A percentile compares a stretch with the other conserved stretches of the same genome.
Conservation (phyloP, 2,329 filamentous ascomycete species). For the Monosporascus sp. region DNA sequence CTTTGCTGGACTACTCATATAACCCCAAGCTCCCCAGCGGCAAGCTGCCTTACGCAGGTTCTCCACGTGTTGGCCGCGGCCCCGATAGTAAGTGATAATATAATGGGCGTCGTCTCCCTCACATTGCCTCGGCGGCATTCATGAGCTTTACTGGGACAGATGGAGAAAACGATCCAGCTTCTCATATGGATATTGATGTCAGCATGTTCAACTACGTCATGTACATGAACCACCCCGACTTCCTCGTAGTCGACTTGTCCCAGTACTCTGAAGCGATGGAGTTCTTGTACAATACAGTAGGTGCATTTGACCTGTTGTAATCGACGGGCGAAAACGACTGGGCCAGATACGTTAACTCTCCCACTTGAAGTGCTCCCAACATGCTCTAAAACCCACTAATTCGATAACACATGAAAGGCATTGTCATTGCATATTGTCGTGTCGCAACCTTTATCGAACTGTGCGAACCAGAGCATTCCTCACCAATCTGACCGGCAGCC, state of each 20-base stretch:
- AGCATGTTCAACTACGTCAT: constrained; percentile 52
- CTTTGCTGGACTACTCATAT: too few species aligned
- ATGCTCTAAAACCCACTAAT: too few species aligned
- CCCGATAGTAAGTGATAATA: too few species aligned
- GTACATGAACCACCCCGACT: constrained; percentile 42
- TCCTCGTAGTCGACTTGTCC: constrained; percentile 27
- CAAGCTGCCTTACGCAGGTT: constrained; percentile 44
- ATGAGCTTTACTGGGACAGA: constrained; percentile 15
- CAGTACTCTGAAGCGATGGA: constrained; percentile 26
- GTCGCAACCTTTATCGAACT: too few species aligned
- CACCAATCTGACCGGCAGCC: too few species aligned
- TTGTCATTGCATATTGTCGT: too few species aligned
- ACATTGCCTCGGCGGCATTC: constrained; percentile 17
- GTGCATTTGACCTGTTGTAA: constrained; percentile 38
- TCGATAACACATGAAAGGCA: too few species aligned
- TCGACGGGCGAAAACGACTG: constrained; percentile 46
- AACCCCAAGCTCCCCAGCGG: constrained; percentile 19
- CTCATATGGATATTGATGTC: constrained; percentile 29
- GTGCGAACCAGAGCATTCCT: too few species aligned
- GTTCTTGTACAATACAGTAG: constrained; percentile 29
- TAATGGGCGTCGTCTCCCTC: too few species aligned
- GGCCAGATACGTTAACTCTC: constrained; percentile 10
- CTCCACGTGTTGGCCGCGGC: constrained; percentile 26
- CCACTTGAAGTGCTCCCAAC: too few species aligned
- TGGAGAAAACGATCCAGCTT: constrained; percentile 25